Evolutionary conservation across 257 asterid genomes (phyloP), one percentile per base, ranked within the genome.

Genomic region (Solanum tarapatanum): DNA sequence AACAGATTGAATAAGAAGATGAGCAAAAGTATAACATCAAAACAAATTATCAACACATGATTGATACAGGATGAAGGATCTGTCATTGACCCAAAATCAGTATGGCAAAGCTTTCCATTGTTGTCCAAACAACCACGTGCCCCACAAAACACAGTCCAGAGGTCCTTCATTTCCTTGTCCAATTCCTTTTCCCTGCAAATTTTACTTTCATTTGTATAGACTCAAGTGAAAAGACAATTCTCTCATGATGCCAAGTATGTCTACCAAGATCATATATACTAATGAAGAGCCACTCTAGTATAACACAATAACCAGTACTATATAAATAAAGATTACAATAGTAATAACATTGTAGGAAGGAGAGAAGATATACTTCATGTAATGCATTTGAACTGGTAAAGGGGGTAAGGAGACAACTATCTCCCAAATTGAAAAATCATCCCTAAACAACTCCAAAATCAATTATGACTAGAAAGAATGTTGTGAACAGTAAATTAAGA

Each of bases 131-230:
- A 92, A 76, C 84, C 87, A 43, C 92, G 74, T 39, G 88, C 87
- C 33, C 95, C 95, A 32, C 98, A 96, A 66, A 94, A 93, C 84
- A 87, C 70, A 51, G 86, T 88, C 96, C 95, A 93, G 7, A 93
- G 62, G 83, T 87, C 89, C 90, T 92, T 94, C 98, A 95, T 94
- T 86, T 80, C 89, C 77, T 28, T 84, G 30, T 35, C 48, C 48
- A 21, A 19, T 21, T 35, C 30, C 39, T 74, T 74, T 16, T 74
- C 82, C 51, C 19, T 35, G 51, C 30, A 74, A 74, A 35, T 8
- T 74, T 74, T 36, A 19, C 51, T 19, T 74, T 35, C 45, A 74
- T 74, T 74, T 74, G 16, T 74, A 19, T 35, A 19, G 43, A 74
- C 37, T 72, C 51, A 19, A 74, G 51, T 74, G 82, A 74, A 19